Percentiles rank a stretch among this genome's conserved stretches.
phyloP scores from a whole-genome alignment of 2,329 filamentous ascomycete species.

The Neurospora sp. region DNA sequence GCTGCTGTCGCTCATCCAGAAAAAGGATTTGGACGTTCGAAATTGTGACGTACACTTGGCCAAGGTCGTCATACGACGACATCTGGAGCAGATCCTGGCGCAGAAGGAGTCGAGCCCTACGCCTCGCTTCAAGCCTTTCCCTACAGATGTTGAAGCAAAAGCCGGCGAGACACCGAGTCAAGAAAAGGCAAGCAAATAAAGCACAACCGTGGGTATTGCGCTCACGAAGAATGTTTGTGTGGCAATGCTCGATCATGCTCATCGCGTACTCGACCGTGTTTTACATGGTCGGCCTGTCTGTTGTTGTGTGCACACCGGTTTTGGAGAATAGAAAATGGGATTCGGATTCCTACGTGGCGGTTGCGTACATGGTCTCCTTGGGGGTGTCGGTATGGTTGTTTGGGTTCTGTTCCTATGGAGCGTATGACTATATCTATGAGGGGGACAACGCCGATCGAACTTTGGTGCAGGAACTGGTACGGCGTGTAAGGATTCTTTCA shows the following conservation, averaged over 20 bases:
- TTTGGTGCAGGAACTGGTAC: neutral
- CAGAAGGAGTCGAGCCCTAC: too few relatives aligned
- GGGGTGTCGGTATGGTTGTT: neutral
- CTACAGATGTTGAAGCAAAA: too few relatives aligned
- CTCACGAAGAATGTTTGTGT: neutral
- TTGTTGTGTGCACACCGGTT: slow-evolving; percentile 5
- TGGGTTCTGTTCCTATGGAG: slow-evolving; percentile 3
- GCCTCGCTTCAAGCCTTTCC: too few relatives aligned
- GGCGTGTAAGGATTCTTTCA: neutral
- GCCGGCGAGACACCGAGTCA: too few relatives aligned
- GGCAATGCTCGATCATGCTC: slow-evolving; percentile 5
- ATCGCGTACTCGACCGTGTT: slow-evolving; percentile 3
- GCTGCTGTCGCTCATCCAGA: neutral
- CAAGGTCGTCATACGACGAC: neutral
- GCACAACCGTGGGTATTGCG: too few relatives aligned
- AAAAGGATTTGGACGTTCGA: too few relatives aligned
- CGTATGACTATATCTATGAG: neutral
- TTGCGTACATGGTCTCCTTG: neutral
- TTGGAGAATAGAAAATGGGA: neutral
- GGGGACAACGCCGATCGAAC: too few relatives aligned
- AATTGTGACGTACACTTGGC: too few relatives aligned
- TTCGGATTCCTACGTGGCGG: neutral
- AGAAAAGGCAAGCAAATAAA: too few relatives aligned
- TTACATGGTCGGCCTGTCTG: slow-evolving; percentile 1
- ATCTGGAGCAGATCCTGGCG: neutral